These are phyloP conservation scores for Coemansia sp. DNA, from an alignment of 192 early-diverging fungal species.

Conservation along the genomic window DNA sequence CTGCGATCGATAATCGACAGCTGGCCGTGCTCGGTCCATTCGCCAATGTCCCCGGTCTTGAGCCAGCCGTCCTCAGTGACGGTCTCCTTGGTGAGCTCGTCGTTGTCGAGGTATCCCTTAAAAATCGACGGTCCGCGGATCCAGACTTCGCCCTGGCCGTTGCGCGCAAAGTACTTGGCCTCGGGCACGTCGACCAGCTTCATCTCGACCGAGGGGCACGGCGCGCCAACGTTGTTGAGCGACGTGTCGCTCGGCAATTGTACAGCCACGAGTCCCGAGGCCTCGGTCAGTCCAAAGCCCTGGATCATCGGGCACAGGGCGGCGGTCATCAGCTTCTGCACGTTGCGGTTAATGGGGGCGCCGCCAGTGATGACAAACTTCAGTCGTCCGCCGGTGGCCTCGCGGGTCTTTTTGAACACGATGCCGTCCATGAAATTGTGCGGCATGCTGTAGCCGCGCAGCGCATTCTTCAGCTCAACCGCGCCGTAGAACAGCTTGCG, in stretches of 20 bases:
- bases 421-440: slow-evolving; percentile 70
- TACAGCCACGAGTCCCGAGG: slow-evolving; percentile 69
- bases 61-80: slow-evolving; percentile 87
- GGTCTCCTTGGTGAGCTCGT: slow-evolving; percentile 69
- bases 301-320: slow-evolving; percentile 78
- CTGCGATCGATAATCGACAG: slow-evolving; percentile 90
- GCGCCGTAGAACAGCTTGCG: slow-evolving; percentile 77
- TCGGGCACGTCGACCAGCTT: slow-evolving; percentile 81
- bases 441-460: slow-evolving; percentile 62
- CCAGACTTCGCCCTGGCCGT: slow-evolving; percentile 82
- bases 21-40: slow-evolving; percentile 80
- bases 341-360: slow-evolving; percentile 84
- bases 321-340: slow-evolving; percentile 81
- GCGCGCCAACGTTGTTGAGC: slow-evolving; percentile 72
- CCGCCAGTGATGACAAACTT: slow-evolving; percentile 84
- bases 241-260: slow-evolving; percentile 60
- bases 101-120: slow-evolving; percentile 82
- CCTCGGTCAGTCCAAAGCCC: slow-evolving; percentile 88
- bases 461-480: slow-evolving; percentile 66
- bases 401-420: slow-evolving; percentile 86
- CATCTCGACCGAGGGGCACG: slow-evolving; percentile 74
- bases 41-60: slow-evolving; percentile 89
- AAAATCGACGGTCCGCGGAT: slow-evolving; percentile 81
- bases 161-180: slow-evolving; percentile 66
- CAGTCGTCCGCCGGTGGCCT: slow-evolving; percentile 86